Evolutionary conservation across 148 eudicot species (phyloP), one percentile per base, ranked within the genome.

Genomic region (Suaeda aralocaspica): DNA sequence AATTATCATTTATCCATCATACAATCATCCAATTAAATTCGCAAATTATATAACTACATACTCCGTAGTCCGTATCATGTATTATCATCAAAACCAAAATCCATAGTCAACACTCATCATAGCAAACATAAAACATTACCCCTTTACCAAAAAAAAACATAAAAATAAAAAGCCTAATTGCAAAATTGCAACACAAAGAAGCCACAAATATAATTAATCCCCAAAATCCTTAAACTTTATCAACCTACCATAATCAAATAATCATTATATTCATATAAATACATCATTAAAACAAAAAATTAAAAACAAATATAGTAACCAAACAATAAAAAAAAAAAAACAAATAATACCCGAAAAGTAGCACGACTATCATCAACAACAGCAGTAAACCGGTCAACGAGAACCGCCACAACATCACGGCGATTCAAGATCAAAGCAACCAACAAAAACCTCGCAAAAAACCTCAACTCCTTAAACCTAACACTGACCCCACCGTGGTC

Each of bases 391-490:
- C 84, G 84, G 46, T 87, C 92, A 66, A 83, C 80, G 26, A 93
- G 89, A n/a, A 83, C 46, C 2, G 68, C 39, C 70, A 87, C 93
- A 81, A 82, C 86, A 65, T 86, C 86, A 53, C 21, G 21, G 3
- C 90, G 85, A 74, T 81, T 82, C 85, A 94, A 76, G 34, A 91
- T 68, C 84, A 94, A 74, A n/a, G 92, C 72, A 46, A 94, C 99
- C 76, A 91, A 51, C 81, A 91, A 70, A 82, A 91, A 94, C 77
- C 99, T 80, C 0, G 97, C 97, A 53, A 75, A 94, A 75, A 91
- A 94, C 85, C 99, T 91, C 84, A 94, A 83, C 49, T 94, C 96
- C 86, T 94, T 94, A 71, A 82, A 87, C 83, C 93, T 83, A 52
- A 91, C 77, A 24, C 82, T 83, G 4, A 86, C 74, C 83, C 93